Evolutionary conservation across 768 basidiomycete species (phyloP).

Genomic region (Leccinellum rugosiceps): DNA sequence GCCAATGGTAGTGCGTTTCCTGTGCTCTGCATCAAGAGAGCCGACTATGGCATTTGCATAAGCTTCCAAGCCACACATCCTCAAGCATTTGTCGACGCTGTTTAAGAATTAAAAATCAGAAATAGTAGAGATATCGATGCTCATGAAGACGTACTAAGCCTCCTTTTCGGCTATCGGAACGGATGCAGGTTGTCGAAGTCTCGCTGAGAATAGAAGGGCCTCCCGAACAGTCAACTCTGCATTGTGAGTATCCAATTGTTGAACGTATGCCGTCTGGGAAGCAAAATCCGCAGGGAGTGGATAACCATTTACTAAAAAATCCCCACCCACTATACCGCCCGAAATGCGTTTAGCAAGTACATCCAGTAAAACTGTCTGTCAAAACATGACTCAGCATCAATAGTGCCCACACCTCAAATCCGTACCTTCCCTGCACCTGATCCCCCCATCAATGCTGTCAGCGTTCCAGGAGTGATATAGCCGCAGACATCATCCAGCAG

Average conservation of each 20-base stretch:
- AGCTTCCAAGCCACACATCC: conserved; percentile 61
- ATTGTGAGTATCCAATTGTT: conserved; percentile 82
- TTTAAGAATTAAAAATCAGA: background rate
- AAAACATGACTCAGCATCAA: background rate
- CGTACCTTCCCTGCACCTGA: conserved; percentile 32
- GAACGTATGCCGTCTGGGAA: conserved; percentile 51
- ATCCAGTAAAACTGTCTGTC: conserved; percentile 55
- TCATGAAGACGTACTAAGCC: conserved; percentile 55
- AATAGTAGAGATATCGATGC: background rate
- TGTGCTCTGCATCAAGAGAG: conserved; percentile 46
- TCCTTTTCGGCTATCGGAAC: conserved; percentile 71
- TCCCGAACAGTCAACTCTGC: conserved; percentile 76
- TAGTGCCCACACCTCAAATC: background rate
- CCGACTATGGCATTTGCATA: conserved; percentile 64
- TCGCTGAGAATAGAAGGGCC: conserved; percentile 76
- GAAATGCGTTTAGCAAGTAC: conserved; percentile 50
- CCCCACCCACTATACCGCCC: conserved; percentile 48
- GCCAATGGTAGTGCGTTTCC: conserved; percentile 57
- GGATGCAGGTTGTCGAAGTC: conserved; percentile 66
- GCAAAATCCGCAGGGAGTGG: conserved; percentile 54
- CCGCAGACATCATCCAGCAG: conserved; percentile 46
- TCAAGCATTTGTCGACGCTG: conserved; percentile 55
- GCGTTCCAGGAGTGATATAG: conserved; percentile 48
- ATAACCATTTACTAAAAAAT: conserved; percentile 54
- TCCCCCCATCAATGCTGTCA: conserved; percentile 52